A percentile compares a stretch with the other conserved stretches of the same genome.
These are phyloP conservation scores for Mrakia hoshinonis DNA, from an alignment of 768 basidiomycete species.

Conservation along the genomic window DNA sequence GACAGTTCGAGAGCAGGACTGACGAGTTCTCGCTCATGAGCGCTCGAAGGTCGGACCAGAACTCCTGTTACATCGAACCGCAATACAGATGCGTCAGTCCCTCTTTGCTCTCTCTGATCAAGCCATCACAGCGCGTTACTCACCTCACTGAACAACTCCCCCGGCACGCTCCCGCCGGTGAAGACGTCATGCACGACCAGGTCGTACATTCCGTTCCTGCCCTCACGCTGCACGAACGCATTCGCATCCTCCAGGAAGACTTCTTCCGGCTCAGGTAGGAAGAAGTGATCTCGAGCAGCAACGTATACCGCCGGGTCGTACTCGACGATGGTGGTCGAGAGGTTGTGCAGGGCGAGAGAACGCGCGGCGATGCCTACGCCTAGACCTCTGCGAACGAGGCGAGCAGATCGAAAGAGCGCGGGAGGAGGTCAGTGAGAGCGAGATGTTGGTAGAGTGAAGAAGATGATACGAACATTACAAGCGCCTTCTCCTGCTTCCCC, in stretches of 20 bases:
- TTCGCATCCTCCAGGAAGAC: constrained; percentile 74
- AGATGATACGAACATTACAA: constrained; percentile 56
- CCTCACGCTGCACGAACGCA: constrained; percentile 51
- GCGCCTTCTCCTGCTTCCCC: constrained; percentile 44
- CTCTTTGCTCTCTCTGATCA: no score
- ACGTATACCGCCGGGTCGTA: constrained; percentile 84
- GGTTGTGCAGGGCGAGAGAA: constrained; percentile 56
- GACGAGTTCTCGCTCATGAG: constrained; percentile 63
- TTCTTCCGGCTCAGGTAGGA: constrained; percentile 54
- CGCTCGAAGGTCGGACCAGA: constrained; percentile 63
- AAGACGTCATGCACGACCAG: constrained; percentile 69
- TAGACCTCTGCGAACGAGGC: constrained; percentile 55
- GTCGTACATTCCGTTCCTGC: constrained; percentile 36
- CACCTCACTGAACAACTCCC: constrained; percentile 63
- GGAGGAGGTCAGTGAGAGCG: neutral
- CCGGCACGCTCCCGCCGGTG: constrained; percentile 82
- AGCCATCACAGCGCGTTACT: neutral
- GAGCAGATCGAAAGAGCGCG: neutral
- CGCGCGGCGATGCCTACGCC: constrained; percentile 75
- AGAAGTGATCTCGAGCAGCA: constrained; percentile 71
- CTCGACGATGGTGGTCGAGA: constrained; percentile 44
- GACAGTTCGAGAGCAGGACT: no score
- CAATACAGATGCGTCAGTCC: no score
- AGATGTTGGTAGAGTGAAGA: constrained; percentile 12
- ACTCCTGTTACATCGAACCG: constrained; percentile 45